phyloP scores from a whole-genome alignment of 345 rosid genomes.

The Passiflora organensis region DNA sequence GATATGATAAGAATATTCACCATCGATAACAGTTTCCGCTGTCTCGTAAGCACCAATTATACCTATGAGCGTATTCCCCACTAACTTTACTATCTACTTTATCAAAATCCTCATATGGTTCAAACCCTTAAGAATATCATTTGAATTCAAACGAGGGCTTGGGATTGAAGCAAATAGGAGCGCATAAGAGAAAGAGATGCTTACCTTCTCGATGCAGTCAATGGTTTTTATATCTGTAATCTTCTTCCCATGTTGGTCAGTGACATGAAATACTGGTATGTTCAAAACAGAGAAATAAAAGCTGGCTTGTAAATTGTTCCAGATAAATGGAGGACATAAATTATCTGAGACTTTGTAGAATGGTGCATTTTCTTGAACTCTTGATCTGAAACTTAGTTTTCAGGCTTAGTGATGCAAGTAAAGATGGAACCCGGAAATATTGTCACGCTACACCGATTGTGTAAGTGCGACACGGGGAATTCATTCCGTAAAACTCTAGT shows the following conservation, averaged over 20 bases:
- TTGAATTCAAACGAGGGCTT: not conserved
- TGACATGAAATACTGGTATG: constrained; percentile 73
- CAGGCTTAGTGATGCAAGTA: no score
- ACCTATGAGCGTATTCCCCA: no score
- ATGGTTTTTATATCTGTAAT: constrained; percentile 64
- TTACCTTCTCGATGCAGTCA: constrained; percentile 80
- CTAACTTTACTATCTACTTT: no score
- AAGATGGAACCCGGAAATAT: no score
- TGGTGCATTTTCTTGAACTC: not conserved
- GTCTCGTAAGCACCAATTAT: no score
- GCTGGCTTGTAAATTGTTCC: not conserved
- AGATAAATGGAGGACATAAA: not conserved
- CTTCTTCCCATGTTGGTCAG: constrained; percentile 82
- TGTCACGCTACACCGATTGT: no score
- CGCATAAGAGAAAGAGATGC: not conserved
- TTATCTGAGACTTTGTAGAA: no score
- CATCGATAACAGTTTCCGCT: no score
- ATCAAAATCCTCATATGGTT: not conserved
- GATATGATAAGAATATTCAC: not conserved
- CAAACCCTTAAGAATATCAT: not conserved
- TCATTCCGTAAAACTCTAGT: no score
- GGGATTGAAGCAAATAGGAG: constrained; percentile 6
- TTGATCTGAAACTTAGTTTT: not conserved
- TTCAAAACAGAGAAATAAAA: constrained; percentile 8
- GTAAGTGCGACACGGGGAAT: no score